phyloP scores from a whole-genome alignment of 2,329 filamentous ascomycete species.

The Dactylellina sp. region DNA sequence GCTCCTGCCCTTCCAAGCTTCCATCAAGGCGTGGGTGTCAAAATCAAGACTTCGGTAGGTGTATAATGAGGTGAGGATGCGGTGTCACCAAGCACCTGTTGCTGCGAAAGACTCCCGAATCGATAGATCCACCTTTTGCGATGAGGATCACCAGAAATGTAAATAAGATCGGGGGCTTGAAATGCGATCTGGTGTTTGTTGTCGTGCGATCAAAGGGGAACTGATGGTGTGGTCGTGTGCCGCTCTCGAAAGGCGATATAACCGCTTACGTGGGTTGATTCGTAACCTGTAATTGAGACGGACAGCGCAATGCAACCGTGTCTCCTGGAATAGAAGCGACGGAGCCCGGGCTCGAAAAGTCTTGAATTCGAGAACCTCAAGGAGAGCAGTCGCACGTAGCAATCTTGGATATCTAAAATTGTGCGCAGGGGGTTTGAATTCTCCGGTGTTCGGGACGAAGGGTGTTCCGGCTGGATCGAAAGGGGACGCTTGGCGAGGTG shows the following conservation, averaged over 20 bases:
- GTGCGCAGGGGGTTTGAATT: conserved; percentile 37
- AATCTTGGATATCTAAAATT: background rate
- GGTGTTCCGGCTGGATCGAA: conserved; percentile 28
- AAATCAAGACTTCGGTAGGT: background rate
- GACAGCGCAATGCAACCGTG: background rate
- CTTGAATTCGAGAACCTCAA: background rate
- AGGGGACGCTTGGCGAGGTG: conserved; percentile 39
- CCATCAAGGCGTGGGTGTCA: conserved; percentile 38
- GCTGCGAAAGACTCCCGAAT: conserved; percentile 10
- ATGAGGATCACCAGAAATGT: background rate
- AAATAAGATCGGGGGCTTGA: background rate
- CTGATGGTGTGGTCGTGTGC: conserved; percentile 42
- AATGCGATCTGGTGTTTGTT: background rate
- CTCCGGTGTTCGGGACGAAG: conserved; percentile 33
- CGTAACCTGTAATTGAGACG: conserved; percentile 13
- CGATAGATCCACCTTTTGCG: background rate
- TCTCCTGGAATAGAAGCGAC: background rate
- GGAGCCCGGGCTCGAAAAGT: background rate
- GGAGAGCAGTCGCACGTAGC: background rate
- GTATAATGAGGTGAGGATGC: background rate
- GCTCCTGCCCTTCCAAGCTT: conserved; percentile 36
- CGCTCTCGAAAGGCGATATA: conserved; percentile 21
- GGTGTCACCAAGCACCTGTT: background rate
- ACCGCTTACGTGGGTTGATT: conserved; percentile 44
- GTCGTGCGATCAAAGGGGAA: conserved; percentile 7